These are phyloP conservation scores for Nicotiana paniculata DNA, from an alignment of 257 asterid species.

Conservation along the genomic window DNA sequence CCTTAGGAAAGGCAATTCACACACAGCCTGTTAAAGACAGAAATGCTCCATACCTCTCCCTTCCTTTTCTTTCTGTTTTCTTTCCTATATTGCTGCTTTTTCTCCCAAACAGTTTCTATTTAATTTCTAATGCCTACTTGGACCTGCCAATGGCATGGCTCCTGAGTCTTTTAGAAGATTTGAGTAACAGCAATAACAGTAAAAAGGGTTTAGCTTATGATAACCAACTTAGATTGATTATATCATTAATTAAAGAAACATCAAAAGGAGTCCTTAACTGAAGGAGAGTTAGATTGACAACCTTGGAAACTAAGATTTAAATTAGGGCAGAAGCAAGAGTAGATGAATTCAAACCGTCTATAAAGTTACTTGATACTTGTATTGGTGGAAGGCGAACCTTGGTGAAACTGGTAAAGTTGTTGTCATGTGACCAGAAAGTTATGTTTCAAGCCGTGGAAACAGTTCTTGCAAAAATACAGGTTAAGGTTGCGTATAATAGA, in stretches of 20 bases:
- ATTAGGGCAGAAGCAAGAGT: too few species aligned
- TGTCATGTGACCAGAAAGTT: too few species aligned
- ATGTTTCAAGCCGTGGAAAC: too few species aligned
- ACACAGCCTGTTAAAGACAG: constrained; percentile 37
- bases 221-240: neutral
- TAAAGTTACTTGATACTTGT: too few species aligned
- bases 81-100: constrained; percentile 14
- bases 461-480: too few species aligned
- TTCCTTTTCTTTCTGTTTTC: constrained; percentile 13
- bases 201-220: neutral
- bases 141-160: constrained; percentile 28
- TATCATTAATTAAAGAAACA: neutral
- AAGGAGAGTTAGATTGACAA: neutral
- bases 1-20: constrained; percentile 14
- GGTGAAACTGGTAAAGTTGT: too few species aligned
- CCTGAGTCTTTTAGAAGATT: constrained; percentile 9
- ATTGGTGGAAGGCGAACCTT: too few species aligned
- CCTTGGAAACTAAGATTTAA: neutral
- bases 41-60: constrained; percentile 31
- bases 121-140: constrained; percentile 13
- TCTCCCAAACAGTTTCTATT: constrained; percentile 21
- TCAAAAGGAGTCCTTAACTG: neutral
- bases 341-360: too few species aligned
- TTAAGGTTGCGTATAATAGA: too few species aligned
- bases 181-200: constrained; percentile 6